Conservation (phyloP, 306 rosid genomes). For the Vigna angularis region DNA sequence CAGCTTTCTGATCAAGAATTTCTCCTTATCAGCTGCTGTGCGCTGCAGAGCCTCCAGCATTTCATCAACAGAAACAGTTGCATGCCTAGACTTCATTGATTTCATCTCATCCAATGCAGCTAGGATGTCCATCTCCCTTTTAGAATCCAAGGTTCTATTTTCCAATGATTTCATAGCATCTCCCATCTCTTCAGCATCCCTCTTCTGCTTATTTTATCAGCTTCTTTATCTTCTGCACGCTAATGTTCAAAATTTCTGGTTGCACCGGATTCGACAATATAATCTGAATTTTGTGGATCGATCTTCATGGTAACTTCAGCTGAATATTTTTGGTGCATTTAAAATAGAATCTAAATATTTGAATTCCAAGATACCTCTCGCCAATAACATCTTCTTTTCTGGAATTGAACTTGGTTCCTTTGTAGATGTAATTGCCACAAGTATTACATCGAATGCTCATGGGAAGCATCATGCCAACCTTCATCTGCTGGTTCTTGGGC, state of each 20-base stretch:
- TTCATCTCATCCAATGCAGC: conserved; percentile 98
- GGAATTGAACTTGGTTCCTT: conserved; percentile 61
- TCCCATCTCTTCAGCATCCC: conserved; percentile 86
- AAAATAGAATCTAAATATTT: conserved; percentile 84
- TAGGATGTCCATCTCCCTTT: conserved; percentile 71
- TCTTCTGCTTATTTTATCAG: conserved; percentile 50
- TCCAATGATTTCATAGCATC: conserved; percentile 91
- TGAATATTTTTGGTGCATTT: conserved; percentile 83
- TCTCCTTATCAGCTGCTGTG: conserved; percentile 64
- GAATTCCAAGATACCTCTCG: conserved; percentile 88
- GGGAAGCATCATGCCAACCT: conserved; percentile 98
- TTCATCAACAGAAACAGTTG: conserved; percentile 81
- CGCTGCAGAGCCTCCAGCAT: conserved; percentile 88
- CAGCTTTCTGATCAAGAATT: conserved; percentile 40
- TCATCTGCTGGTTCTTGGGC: conserved; percentile 86
- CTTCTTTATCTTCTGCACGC: conserved; percentile 89
- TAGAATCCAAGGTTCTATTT: conserved; percentile 89
- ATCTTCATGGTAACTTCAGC: conserved; percentile 90
- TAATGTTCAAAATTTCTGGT: conserved; percentile 66
- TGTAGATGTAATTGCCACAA: conserved; percentile 62
- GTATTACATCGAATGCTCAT: conserved; percentile 97
- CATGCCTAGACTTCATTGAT: conserved; percentile 96
- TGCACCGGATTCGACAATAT: conserved; percentile 79
- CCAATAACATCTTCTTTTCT: conserved; percentile 58
- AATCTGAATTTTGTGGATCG: conserved; percentile 92